Base-by-base conservation (phyloP, 768 basidiomycete genomes). In the Paxillus involutus region DNA sequence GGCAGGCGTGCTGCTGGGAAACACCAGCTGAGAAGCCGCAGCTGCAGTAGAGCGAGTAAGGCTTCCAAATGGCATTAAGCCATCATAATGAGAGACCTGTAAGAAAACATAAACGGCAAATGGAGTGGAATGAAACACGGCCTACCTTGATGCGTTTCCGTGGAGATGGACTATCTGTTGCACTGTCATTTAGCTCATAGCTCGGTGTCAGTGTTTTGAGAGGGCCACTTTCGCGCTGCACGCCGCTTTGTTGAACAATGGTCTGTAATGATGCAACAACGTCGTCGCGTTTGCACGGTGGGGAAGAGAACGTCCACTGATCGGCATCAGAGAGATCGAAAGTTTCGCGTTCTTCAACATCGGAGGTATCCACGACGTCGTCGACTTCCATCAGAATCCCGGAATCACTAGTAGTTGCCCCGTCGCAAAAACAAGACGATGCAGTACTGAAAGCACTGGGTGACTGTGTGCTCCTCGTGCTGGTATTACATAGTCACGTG, bases 321-420 rank as follows among this genome's bases (percentile, higher is more conserved):
- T 57, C 47, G n/a, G 29, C 44, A 19, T 67, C 54, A 6, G 61
- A 52, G 57, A 56, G 48, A 13, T 53, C 42, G n/a, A 79, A 55
- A 43, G 75, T 73, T 60, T 80, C 80, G 39, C 75, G 74, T 58
- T 88, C 85, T 59, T 86, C 85, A 44, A 72, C 67, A 58, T 88
- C 85, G 4, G 85, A 86, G 16, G 85, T 85, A 61, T 83, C 83
- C 13, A 87, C 79, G 45, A 80, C 62, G 42, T 82, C 82, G 6
- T 73, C 73, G 40, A 72, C 66, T 39, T 71, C 60, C 71, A 73
- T 73, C 32, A 13, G 9, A n/a, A n/a, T 41, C 8, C 46, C 19
- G 13, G 17, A 32, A n/a, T 14, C n/a, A 45, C 44, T 32, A 10
- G 6, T 5, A 32, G 44, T 8, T n/a, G 40, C 29, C 21, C 30